Conservation (phyloP, 257 asterid species). For the Solanum neorickii region DNA sequence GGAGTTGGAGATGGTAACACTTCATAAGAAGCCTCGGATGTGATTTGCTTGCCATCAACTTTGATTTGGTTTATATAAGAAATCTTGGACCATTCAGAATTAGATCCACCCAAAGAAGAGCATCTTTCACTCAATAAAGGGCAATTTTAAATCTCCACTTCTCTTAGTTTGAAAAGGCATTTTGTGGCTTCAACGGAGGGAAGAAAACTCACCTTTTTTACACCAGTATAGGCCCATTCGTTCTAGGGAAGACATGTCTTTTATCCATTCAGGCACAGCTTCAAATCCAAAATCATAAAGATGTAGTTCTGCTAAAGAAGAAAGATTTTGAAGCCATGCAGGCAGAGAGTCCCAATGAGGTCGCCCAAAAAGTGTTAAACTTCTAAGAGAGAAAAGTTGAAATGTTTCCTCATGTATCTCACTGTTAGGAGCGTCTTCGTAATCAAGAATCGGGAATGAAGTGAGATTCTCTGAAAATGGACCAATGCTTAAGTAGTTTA, state of each 20-base stretch:
- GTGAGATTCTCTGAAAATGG: neutral
- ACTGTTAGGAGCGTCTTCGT: neutral
- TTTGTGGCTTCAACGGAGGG: conserved; percentile 1
- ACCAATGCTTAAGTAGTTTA: neutral
- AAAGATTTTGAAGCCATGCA: neutral
- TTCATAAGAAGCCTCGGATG: neutral
- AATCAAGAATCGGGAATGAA: neutral
- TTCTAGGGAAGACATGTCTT: neutral
- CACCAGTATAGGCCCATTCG: accelerated
- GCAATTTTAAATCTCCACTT: neutral
- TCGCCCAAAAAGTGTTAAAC: neutral
- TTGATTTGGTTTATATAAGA: neutral
- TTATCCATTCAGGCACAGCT: neutral
- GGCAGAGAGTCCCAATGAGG: neutral
- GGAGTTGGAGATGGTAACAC: neutral
- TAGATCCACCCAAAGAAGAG: neutral
- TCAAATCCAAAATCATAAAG: neutral
- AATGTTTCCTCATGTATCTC: neutral
- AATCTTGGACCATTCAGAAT: neutral
- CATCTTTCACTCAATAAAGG: neutral
- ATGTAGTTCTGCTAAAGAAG: neutral
- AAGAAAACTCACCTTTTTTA: neutral
- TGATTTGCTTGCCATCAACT: neutral
- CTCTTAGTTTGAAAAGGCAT: neutral
- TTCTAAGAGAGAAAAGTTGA: neutral